A percentile compares a stretch with the other conserved stretches of the same genome.
phyloP scores from a whole-genome alignment of 2,329 filamentous ascomycete species.

The Colletotrichum theobromicola region DNA sequence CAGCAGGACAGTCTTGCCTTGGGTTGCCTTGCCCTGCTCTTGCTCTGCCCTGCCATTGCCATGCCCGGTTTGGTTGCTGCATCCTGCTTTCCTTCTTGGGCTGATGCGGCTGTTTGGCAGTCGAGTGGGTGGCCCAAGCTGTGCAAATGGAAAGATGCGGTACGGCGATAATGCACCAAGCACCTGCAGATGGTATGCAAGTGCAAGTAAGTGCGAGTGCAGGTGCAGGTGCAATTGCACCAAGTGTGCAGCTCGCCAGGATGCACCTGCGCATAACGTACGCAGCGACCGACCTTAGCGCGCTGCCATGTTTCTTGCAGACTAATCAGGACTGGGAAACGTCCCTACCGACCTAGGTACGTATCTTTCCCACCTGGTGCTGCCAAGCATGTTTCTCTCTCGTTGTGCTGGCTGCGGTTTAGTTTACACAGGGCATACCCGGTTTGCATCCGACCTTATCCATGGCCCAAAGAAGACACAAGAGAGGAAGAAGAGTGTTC shows the following conservation, averaged over 20 bases:
- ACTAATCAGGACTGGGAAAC: neutral
- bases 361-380: neutral
- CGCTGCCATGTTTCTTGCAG: constrained; percentile 4
- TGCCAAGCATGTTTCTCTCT: neutral
- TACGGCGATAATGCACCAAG: neutral
- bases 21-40: neutral
- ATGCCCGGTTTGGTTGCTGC: neutral
- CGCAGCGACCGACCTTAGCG: neutral
- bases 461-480: neutral
- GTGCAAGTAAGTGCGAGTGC: neutral
- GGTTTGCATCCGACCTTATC: neutral
- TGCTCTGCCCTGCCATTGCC: neutral
- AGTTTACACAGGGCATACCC: neutral
- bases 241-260: neutral
- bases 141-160: neutral
- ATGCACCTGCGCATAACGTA: constrained; percentile 8
- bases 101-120: neutral
- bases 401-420: neutral
- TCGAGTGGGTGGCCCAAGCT: neutral
- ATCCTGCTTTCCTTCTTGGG: constrained; percentile 4
- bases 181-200: constrained; percentile 1
- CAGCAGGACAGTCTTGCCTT: too few relatives aligned
- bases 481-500: neutral
- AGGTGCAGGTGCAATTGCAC: neutral
- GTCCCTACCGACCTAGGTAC: neutral